Evolutionary conservation across 805 yeast genomes (phyloP), one percentile per base, ranked within the genome.

Genomic region (Candida morakotiae): DNA sequence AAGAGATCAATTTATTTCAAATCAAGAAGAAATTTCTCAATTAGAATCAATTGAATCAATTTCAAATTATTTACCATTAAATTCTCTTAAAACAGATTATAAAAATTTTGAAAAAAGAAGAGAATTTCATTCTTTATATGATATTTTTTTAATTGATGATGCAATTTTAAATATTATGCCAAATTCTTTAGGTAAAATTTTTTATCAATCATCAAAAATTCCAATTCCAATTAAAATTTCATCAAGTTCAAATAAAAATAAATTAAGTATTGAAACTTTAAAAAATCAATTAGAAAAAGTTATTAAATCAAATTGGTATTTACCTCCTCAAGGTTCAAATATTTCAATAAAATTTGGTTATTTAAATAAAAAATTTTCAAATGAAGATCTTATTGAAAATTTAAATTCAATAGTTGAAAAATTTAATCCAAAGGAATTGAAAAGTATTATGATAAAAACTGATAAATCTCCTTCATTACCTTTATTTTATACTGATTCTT

Each of bases 101-200:
- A 87, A 87, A 64, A 77, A 86, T n/a, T 93, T 67, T 52, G 97
- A 93, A 61, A 81, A 88, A 42, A 81, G 88, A 59, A 80, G 97
- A 58, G 81, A 79, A 44, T 76, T 93, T 42, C 61, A 73, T 29
- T 58, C 70, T 11, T 79, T 77, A 41, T 85, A 76, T 55, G 95
- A 88, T 51, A 47, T 87, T 43, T 86, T 93, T 59, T 56, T 93
- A 29, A 81, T 87, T 37, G 98, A 93, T 62, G 96, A 88, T 44
- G 80, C 82, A 25, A 68, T 91, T 31, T 69, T 87, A 37, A 78
- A 88, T 20, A 69, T 85, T 42, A 71, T 93, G 62, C 98, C 98
- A 33, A 78, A 81, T 49, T 63, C 85, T 25, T 67, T 93, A 46
- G 96, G 97, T 39, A 85, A 86, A 62, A 69, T 77, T 3, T 93